These are phyloP conservation scores for Podospora tetraspora DNA, from an alignment of 495 filamentous ascomycete species.

Conservation along the genomic window DNA sequence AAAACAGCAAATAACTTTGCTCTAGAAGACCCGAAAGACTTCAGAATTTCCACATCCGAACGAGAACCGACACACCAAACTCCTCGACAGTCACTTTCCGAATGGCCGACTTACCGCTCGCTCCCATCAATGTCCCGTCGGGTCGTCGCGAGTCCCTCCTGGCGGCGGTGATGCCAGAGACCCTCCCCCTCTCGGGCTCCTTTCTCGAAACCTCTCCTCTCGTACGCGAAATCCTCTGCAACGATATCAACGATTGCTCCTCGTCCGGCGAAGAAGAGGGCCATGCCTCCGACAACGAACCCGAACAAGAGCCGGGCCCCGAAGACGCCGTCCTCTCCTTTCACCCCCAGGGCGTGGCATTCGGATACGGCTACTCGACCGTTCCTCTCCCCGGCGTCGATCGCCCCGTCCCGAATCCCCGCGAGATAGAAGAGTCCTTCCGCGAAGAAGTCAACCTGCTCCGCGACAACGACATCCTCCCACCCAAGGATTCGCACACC, in stretches of 20 bases:
- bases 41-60: too few relatives aligned
- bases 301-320: conserved; percentile 30
- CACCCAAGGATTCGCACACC: conserved; percentile 48
- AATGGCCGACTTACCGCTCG: background rate
- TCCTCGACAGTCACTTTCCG: background rate
- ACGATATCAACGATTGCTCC: conserved; percentile 56
- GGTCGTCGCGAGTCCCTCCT: conserved; percentile 19
- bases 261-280: conserved; percentile 43
- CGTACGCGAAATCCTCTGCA: conserved; percentile 61
- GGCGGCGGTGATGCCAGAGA: conserved; percentile 18
- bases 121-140: background rate
- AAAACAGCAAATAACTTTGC: too few relatives aligned
- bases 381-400: conserved; percentile 43
- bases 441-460: conserved; percentile 69
- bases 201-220: conserved; percentile 44
- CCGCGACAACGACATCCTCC: conserved; percentile 69
- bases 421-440: conserved; percentile 48
- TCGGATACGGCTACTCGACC: conserved; percentile 48
- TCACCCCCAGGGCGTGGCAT: conserved; percentile 60
- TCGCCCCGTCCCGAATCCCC: conserved; percentile 54
- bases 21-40: too few relatives aligned
- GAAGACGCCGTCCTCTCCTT: conserved; percentile 54
- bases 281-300: conserved; percentile 12
- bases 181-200: conserved; percentile 23
- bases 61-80: too few relatives aligned